phyloP scores from a whole-genome alignment of 1,284 basidiomycete genomes.

The Cystobasidium pallidum region DNA sequence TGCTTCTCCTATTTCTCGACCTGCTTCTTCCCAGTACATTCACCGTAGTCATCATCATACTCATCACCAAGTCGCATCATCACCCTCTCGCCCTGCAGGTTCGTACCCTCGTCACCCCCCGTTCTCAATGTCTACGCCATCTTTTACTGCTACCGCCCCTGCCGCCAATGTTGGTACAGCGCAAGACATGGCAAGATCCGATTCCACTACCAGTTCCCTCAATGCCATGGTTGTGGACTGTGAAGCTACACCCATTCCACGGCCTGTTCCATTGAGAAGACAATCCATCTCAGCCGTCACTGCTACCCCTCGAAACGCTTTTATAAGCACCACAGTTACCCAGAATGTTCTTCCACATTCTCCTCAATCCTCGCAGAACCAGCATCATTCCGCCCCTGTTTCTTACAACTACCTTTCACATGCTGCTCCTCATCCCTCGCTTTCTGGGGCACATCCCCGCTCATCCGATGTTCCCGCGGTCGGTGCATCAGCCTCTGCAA shows the following conservation, averaged over 20 bases:
- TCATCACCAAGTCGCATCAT: background rate
- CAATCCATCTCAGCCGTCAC: background rate
- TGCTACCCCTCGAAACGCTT: slow-evolving; percentile 13
- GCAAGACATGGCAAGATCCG: background rate
- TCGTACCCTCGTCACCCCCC: no score
- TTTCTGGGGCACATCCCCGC: background rate
- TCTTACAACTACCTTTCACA: background rate
- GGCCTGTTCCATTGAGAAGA: slow-evolving; percentile 10
- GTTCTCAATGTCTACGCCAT: no score
- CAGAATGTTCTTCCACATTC: background rate
- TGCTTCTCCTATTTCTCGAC: slow-evolving; percentile 28
- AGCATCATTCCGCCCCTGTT: background rate
- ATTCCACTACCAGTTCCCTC: background rate
- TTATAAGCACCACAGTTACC: background rate
- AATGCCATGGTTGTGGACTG: slow-evolving; percentile 10
- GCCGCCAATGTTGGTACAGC: background rate
- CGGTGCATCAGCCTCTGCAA: background rate
- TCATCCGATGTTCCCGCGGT: background rate
- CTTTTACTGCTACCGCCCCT: background rate
- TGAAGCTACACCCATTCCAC: slow-evolving; percentile 15
- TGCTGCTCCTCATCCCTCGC: background rate
- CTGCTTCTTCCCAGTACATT: slow-evolving; percentile 9
- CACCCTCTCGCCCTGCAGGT: background rate
- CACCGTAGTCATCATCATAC: background rate
- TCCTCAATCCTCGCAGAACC: background rate